phyloP scores from a whole-genome alignment of 495 filamentous ascomycete genomes.

The Pseudotulostoma volvatum region DNA sequence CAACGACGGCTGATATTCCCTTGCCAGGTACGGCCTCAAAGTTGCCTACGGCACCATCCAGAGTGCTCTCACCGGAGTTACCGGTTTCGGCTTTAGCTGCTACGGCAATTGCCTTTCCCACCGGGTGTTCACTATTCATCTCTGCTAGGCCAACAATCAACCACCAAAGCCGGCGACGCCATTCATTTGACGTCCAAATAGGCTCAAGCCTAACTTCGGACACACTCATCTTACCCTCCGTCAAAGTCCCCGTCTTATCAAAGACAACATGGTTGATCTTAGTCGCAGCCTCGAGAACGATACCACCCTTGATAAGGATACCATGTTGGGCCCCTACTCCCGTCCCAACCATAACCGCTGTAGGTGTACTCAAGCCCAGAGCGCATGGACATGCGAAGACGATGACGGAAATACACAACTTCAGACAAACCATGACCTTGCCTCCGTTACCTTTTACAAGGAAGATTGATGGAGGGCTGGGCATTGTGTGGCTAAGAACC shows the following conservation, averaged over 20 bases:
- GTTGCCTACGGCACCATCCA: conserved; percentile 70
- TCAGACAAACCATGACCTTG: conserved; percentile 86
- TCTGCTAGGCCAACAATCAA: conserved; percentile 82
- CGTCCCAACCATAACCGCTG: conserved; percentile 97
- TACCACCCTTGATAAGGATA: conserved; percentile 92
- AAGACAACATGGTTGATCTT: conserved; percentile 88
- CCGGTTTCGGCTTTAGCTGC: conserved; percentile 60
- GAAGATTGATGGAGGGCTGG: conserved; percentile 82
- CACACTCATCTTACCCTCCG: conserved; percentile 87
- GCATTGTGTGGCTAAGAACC: conserved; percentile 73
- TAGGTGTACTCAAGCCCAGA: conserved; percentile 83
- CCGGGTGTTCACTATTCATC: conserved; percentile 86
- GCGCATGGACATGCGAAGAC: conserved; percentile 97
- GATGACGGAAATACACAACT: conserved; percentile 96
- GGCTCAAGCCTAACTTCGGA: conserved; percentile 47
- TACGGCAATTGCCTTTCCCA: conserved; percentile 66
- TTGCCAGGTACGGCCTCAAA: conserved; percentile 70
- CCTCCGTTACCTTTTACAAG: conserved; percentile 64
- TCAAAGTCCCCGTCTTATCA: conserved; percentile 98
- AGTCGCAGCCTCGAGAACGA: conserved; percentile 80
- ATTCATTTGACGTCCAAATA: conserved; percentile 51
- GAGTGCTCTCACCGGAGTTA: conserved; percentile 49
- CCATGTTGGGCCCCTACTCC: conserved; percentile 93
- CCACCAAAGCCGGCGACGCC: conserved; percentile 77
- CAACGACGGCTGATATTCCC: conserved; percentile 68